These are phyloP conservation scores for Yamadazyma tumulicola DNA, from an alignment of 805 yeast species.

Conservation along the genomic window DNA sequence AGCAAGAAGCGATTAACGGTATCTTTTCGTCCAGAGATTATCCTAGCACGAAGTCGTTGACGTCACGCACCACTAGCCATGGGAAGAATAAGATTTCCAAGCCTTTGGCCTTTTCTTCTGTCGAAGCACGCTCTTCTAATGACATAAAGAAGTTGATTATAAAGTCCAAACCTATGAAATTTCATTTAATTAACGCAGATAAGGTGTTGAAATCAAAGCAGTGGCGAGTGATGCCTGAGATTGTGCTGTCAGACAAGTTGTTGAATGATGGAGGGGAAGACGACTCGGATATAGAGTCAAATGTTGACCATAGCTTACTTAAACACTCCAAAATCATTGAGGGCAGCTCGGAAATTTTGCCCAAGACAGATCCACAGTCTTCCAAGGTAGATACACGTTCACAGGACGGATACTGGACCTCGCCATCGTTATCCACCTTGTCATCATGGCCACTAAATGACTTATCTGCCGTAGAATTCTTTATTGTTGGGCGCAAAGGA, in stretches of 20 bases:
- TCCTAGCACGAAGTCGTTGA: conserved; percentile 7
- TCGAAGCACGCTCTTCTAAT: conserved; percentile 10
- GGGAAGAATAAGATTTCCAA: conserved; percentile 10
- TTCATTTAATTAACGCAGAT: conserved; percentile 40
- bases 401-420: conserved; percentile 61
- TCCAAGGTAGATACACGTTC: not conserved
- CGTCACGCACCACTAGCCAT: not conserved
- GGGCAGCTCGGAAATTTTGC: not conserved
- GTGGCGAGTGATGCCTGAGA: conserved; percentile 22
- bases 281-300: conserved; percentile 8
- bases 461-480: conserved; percentile 54
- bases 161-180: conserved; percentile 38
- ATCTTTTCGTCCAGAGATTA: conserved; percentile 11
- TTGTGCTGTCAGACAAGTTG: conserved; percentile 9
- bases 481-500: conserved; percentile 65
- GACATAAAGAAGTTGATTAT: conserved; percentile 30
- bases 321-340: conserved; percentile 5
- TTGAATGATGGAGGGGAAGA: conserved; percentile 10
- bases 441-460: conserved; percentile 41
- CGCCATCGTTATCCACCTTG: conserved; percentile 57
- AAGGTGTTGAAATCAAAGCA: conserved; percentile 34
- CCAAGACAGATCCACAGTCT: conserved; percentile 1
- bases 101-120: conserved; percentile 8
- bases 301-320: not conserved
- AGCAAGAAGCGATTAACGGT: conserved; percentile 5